Base-by-base conservation (phyloP, 208 protist genomes). In the Borovskyia barvae region DNA sequence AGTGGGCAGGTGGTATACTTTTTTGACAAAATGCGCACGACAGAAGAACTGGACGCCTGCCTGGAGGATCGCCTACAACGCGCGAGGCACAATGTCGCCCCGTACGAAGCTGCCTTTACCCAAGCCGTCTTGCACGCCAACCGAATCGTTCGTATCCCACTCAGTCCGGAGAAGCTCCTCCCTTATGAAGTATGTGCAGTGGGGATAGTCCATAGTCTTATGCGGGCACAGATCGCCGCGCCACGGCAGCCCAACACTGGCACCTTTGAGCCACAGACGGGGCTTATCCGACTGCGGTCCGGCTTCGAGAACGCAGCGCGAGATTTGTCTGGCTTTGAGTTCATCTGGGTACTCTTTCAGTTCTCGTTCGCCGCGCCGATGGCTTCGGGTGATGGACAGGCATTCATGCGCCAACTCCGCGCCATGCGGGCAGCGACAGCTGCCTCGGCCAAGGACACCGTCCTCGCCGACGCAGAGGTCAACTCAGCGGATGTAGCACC, bases 271-370 rank as follows among this genome's bases (percentile, higher is more conserved):
- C 85, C 85, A 2, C 85, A 96, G 50, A 93, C 86, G 9, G 90
- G 72, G 1, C 69, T 93, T n/a, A 96, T 96, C 49, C 80, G 79
- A 14, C 66, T 96, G 9, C 79, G 80, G 19, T 37, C 64, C 24
- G 90, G 90, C 0, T 58, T 96, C 2, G 90, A 93, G 71, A 96
- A 96, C 67, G 84, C 80, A 3, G 75, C 72, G n/a, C 72, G 90
- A 22, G 81, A 96, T 56, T 53, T 96, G 41, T 32, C 72, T 5
- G 86, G 86, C 19, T 96, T 96, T 46, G 86, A 96, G 60, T 90
- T 74, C 51, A 92, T 96, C 58, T 96, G 90, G 90, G 90, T 96
- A 5, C 65, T 96, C 3, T 96, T 96, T 46, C 87, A 92, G 46
- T 96, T 96, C 64, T 88, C 75, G 17, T 93, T 93, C 51, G 82